phyloP scores from a whole-genome alignment of 495 filamentous ascomycete species.

The Daldinia childiae region DNA sequence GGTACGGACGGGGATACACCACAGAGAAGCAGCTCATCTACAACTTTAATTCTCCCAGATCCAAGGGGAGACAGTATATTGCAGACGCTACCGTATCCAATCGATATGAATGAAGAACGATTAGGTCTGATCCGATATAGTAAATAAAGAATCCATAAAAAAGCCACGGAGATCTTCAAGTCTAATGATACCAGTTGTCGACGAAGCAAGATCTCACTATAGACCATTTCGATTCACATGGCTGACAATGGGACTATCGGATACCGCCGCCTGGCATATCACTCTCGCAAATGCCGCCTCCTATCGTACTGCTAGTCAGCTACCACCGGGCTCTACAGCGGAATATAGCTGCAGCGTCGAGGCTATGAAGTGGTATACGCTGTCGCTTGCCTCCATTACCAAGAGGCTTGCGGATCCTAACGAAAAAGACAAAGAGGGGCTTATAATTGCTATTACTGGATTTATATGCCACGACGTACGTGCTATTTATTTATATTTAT shows the following conservation, averaged over 20 bases:
- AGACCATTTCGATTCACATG: conserved; percentile 42
- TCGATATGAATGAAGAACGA: conserved; percentile 39
- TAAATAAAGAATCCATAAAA: conserved; percentile 15
- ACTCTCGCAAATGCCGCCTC: conserved; percentile 40
- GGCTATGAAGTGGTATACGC: conserved; percentile 44
- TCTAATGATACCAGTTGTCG: conserved; percentile 37
- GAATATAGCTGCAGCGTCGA: conserved; percentile 28
- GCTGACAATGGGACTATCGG: conserved; percentile 40
- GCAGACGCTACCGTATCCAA: conserved; percentile 24
- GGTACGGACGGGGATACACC: not conserved
- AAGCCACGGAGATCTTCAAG: not conserved
- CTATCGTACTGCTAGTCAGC: not conserved
- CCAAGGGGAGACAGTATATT: conserved; percentile 26
- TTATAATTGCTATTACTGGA: conserved; percentile 41
- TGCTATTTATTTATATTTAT: no score
- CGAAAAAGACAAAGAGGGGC: conserved; percentile 27
- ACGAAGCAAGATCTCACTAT: conserved; percentile 26
- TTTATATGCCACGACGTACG: conserved; percentile 45
- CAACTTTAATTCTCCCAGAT: not conserved
- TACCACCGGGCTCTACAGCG: conserved; percentile 13
- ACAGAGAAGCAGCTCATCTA: not conserved
- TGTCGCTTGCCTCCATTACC: conserved; percentile 35
- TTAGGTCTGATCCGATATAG: conserved; percentile 31
- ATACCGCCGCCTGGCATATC: conserved; percentile 41
- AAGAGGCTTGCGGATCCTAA: conserved; percentile 38